These are phyloP conservation scores for Russula emetica DNA, from an alignment of 768 basidiomycete species.

Conservation along the genomic window DNA sequence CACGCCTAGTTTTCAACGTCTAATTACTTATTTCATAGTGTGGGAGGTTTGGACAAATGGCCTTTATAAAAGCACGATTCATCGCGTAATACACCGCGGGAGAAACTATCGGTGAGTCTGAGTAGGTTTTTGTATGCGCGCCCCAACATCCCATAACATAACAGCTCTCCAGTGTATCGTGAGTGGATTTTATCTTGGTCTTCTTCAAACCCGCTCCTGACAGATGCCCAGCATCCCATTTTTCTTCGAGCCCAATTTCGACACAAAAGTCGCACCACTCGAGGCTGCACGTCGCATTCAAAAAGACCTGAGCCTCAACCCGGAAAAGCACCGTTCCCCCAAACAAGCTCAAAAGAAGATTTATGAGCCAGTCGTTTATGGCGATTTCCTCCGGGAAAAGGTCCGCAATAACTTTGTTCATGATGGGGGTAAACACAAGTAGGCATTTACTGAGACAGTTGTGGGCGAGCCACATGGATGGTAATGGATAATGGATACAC, in stretches of 20 bases:
- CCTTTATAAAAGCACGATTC: conserved; percentile 83
- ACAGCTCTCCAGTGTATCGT: conserved; percentile 60
- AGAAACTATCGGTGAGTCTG: conserved; percentile 54
- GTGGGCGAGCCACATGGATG: conserved; percentile 2
- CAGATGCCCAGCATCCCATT: conserved; percentile 64
- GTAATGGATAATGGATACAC: conserved; percentile 9
- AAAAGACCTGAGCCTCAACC: conserved; percentile 27
- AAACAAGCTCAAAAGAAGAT: conserved; percentile 30
- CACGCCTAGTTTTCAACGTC: not conserved
- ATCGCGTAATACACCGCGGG: conserved; percentile 76
- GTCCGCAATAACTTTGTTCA: conserved; percentile 68
- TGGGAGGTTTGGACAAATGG: conserved; percentile 92
- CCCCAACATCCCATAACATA: not conserved
- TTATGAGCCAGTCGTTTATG: conserved; percentile 60
- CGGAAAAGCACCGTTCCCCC: conserved; percentile 26
- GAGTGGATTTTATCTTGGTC: conserved; percentile 32
- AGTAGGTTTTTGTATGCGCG: not conserved
- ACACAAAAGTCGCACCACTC: conserved; percentile 63
- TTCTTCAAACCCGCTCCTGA: conserved; percentile 11
- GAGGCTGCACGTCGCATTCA: conserved; percentile 51
- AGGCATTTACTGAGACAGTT: conserved; percentile 19
- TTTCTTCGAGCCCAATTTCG: conserved; percentile 90
- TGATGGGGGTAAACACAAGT: conserved; percentile 37
- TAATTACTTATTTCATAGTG: conserved; percentile 46
- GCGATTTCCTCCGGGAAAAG: conserved; percentile 70